Percentiles rank a stretch among this genome's conserved stretches.
phyloP scores from a whole-genome alignment of 352 stramenopile species.

The Globisporangium rhizosaccharum region DNA sequence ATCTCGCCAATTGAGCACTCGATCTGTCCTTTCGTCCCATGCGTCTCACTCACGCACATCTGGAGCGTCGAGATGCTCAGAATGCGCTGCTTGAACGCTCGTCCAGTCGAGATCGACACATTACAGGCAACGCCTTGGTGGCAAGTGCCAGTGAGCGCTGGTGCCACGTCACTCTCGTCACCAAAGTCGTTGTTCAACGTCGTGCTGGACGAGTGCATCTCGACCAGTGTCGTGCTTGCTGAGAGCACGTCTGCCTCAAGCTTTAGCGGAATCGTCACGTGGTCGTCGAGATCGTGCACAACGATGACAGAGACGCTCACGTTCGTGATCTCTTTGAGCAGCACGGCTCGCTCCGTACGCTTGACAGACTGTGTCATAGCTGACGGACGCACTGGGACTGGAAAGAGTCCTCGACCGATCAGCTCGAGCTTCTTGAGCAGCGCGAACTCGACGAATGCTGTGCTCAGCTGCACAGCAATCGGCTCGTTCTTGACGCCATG shows the following conservation, averaged over 20 bases:
- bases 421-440: slow-evolving; percentile 34
- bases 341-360: neutral
- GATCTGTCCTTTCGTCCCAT: neutral
- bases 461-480: slow-evolving; percentile 29
- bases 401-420: slow-evolving; percentile 20
- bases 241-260: slow-evolving; percentile 1
- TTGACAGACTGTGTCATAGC: neutral
- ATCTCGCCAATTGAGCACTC: neutral
- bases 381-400: neutral
- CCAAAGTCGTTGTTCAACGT: neutral
- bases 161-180: neutral
- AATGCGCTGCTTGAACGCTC: slow-evolving; percentile 9
- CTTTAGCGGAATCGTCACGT: neutral
- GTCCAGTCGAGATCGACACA: neutral
- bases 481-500: slow-evolving; percentile 23
- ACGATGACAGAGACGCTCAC: slow-evolving; percentile 5
- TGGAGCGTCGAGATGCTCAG: slow-evolving; percentile 2
- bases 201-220: neutral
- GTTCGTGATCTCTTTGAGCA: slow-evolving; percentile 11
- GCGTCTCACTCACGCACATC: slow-evolving; percentile 5
- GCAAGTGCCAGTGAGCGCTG: neutral
- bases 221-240: neutral
- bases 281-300: slow-evolving; percentile 9
- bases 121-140: neutral
- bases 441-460: slow-evolving; percentile 34